Base-by-base conservation (phyloP, 164 flowering plant species). In the Stephania japonica region DNA sequence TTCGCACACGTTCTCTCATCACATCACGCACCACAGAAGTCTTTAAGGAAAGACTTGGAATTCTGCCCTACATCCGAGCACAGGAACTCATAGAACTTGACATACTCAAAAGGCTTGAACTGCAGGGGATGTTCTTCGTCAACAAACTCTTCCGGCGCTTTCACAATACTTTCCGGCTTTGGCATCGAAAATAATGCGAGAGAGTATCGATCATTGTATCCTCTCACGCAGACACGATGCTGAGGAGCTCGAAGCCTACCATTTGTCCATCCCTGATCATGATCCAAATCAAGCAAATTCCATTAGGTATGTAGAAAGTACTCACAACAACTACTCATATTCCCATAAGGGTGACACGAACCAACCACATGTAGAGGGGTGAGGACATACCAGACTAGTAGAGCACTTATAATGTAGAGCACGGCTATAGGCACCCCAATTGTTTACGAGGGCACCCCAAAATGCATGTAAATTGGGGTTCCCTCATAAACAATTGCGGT, bases 91-190 rank as follows among this genome's bases (percentile, higher is more conserved):
- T 83, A 75, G 68, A 87, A 86, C 24, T 83, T 74, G 0, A 73
- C 65, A 63, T 84, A 83, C 74, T 85, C 89, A 80, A 84, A 89
- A 42, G 93, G 89, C 82, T 86, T 87, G 59, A 81, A 89, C 0
- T 81, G 80, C 67, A 82, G 68, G 4, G 90, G 92, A 56, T 87
- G 85, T 9, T 86, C 82, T 42, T 87, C 86, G 71, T 87, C 92
- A 2, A 89, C 86, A 42, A 89, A 67, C 79, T 89, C 89, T 18
- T 81, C 83, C 5, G 92, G 90, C 14, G 86, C 80, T 66, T 59
- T 14, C 11, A 73, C 50, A 18, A 64, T 24, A 3, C 18, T 0
- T 8, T 9, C 50, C 50, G 50, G 24, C 69, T 49, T 68, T 62
- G 50, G 42, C 81, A 64, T 3, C 50, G 90, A 81, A 73, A 89